Evolutionary conservation across 805 yeast species (phyloP).

Genomic region (Sugiyamaella marilandica): DNA sequence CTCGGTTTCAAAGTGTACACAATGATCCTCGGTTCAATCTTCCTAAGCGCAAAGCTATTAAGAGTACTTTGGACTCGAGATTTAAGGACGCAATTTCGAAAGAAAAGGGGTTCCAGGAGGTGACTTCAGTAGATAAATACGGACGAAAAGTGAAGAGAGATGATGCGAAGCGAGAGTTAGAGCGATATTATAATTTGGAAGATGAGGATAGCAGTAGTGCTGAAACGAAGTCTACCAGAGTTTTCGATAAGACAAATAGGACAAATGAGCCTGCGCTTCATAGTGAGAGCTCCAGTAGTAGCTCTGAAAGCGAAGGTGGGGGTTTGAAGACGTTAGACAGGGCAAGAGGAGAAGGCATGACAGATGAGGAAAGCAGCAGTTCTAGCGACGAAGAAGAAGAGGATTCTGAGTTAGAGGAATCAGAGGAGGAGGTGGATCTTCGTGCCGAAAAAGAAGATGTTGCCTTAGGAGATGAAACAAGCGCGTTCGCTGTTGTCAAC

Average conservation of each 20-base stretch:
- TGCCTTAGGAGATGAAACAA: slow-evolving; percentile 84
- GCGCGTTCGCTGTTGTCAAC: slow-evolving; percentile 83
- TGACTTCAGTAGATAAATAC: slow-evolving; percentile 72
- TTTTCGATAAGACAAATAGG: not conserved
- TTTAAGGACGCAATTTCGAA: slow-evolving; percentile 63
- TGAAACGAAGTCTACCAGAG: slow-evolving; percentile 13
- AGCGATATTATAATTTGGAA: slow-evolving; percentile 58
- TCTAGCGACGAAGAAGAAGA: slow-evolving; percentile 15
- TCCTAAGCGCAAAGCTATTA: slow-evolving; percentile 63
- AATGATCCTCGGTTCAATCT: slow-evolving; percentile 83
- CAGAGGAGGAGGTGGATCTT: slow-evolving; percentile 17
- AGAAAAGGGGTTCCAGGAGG: slow-evolving; percentile 52
- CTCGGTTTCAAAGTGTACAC: slow-evolving; percentile 72
- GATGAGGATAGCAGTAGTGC: slow-evolving; percentile 20
- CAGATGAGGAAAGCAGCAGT: slow-evolving; percentile 17
- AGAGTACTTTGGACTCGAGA: slow-evolving; percentile 79
- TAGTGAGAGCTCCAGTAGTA: not conserved
- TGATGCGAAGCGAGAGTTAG: slow-evolving; percentile 46
- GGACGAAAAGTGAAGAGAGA: slow-evolving; percentile 66
- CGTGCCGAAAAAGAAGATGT: slow-evolving; percentile 46
- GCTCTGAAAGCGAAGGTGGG: slow-evolving; percentile 22
- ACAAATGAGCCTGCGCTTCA: not conserved
- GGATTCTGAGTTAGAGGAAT: slow-evolving; percentile 17
- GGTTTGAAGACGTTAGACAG: slow-evolving; percentile 24
- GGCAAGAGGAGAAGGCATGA: slow-evolving; percentile 36